Conservation (phyloP, 139 green algal genomes). For the Haematococcus sp. region DNA sequence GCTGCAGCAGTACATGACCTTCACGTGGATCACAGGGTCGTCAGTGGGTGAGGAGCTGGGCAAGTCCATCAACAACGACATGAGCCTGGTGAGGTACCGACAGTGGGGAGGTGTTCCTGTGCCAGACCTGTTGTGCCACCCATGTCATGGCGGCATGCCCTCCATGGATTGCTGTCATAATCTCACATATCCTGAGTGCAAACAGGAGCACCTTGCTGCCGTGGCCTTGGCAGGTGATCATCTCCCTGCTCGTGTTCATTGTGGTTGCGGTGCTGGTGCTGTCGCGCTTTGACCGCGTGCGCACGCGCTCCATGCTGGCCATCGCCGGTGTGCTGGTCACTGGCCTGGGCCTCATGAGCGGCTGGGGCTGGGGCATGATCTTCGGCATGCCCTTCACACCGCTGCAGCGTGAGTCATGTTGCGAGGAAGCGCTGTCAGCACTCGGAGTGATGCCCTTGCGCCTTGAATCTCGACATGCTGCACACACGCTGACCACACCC, state of each 20-base stretch:
- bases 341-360: slow-evolving; percentile 2
- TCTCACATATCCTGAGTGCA: no score
- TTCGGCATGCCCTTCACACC: slow-evolving; percentile 26
- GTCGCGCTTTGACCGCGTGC: neutral
- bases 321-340: slow-evolving; percentile 1
- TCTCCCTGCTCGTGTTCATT: slow-evolving; percentile 20
- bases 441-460: no score
- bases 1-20: slow-evolving; percentile 16
- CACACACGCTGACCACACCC: no score
- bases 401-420: slow-evolving; percentile 10
- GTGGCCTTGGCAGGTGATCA: no score
- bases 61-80: neutral
- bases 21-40: slow-evolving; percentile 11
- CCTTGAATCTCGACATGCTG: no score
- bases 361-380: slow-evolving; percentile 16
- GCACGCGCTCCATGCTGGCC: slow-evolving; percentile 17
- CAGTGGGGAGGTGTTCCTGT: no score
- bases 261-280: slow-evolving; percentile 8
- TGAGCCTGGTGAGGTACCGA: no score
- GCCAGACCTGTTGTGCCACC: no score
- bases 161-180: no score
- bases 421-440: no score
- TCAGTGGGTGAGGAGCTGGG: slow-evolving; percentile 11
- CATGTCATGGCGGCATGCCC: no score
- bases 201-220: no score